These are phyloP conservation scores for Niebla homalea DNA, from an alignment of 495 filamentous ascomycete species.

Conservation along the genomic window DNA sequence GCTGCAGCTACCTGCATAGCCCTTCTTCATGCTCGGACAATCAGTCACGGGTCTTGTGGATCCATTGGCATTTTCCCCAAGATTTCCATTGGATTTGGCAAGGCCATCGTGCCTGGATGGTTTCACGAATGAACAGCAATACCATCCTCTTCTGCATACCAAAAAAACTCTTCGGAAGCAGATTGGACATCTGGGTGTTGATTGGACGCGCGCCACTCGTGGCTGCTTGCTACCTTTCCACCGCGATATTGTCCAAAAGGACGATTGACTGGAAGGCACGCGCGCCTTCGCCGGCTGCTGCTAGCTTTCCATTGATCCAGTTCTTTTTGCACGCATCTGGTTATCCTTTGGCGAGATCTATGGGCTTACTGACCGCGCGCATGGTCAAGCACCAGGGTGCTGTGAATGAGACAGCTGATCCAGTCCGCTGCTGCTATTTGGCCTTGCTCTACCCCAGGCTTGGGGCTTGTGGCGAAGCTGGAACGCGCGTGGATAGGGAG, in stretches of 20 bases:
- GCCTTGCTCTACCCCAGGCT: neutral
- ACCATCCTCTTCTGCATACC: neutral
- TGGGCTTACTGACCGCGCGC: constrained; percentile 4
- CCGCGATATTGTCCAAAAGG: neutral
- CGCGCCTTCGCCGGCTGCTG: constrained; percentile 2
- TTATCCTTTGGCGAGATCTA: neutral
- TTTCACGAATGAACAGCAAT: neutral
- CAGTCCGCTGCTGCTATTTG: constrained; percentile 5
- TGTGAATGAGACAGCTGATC: constrained; percentile 1
- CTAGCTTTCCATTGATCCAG: neutral
- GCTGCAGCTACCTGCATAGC: constrained; percentile 7
- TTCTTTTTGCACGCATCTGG: neutral
- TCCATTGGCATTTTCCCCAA: neutral
- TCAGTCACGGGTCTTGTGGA: neutral
- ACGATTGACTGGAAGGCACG: neutral
- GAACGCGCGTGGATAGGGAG: constrained; percentile 1
- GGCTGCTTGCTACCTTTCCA: neutral
- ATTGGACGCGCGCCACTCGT: neutral
- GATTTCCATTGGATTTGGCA: neutral
- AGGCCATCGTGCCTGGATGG: neutral
- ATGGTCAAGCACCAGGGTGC: neutral
- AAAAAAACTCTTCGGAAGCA: neutral
- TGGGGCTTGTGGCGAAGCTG: constrained; percentile 1
- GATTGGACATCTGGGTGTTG: neutral
- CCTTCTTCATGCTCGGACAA: neutral